These are phyloP conservation scores for Hypoxylon sp. DNA, from an alignment of 2,329 filamentous ascomycete genomes.

Conservation along the genomic window DNA sequence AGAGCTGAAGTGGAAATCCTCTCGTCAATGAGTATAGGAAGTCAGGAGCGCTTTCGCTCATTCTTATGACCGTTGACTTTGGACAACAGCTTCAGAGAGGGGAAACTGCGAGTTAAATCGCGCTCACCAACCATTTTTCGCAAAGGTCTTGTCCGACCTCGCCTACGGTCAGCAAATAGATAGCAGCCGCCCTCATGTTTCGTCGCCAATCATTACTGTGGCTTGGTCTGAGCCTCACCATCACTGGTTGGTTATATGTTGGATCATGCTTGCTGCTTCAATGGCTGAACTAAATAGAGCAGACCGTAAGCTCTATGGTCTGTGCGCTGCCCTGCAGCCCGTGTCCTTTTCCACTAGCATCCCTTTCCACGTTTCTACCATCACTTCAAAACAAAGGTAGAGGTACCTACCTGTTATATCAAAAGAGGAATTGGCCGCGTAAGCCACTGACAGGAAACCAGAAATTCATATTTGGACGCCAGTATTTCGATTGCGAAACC, in stretches of 20 bases:
- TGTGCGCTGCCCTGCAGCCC: neutral
- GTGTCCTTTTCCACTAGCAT: neutral
- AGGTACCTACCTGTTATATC: too few relatives aligned
- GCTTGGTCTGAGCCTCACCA: neutral
- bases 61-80: neutral
- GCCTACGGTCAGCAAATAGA: neutral
- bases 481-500: neutral
- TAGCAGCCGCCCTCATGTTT: neutral
- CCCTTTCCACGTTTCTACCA: neutral
- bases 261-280: conserved; percentile 5
- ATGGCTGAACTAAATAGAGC: too few relatives aligned
- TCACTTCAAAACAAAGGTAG: neutral
- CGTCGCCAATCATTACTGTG: neutral
- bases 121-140: neutral
- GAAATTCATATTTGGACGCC: too few relatives aligned
- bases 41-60: neutral
- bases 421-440: too few relatives aligned
- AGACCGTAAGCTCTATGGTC: too few relatives aligned
- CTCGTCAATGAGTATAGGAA: neutral
- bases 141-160: neutral
- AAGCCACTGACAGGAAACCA: neutral
- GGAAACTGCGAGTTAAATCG: neutral
- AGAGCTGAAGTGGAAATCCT: neutral
- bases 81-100: neutral
- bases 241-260: neutral